Base-by-base conservation (phyloP, 2,329 filamentous ascomycete species). In the Neonectria magnoliae region DNA sequence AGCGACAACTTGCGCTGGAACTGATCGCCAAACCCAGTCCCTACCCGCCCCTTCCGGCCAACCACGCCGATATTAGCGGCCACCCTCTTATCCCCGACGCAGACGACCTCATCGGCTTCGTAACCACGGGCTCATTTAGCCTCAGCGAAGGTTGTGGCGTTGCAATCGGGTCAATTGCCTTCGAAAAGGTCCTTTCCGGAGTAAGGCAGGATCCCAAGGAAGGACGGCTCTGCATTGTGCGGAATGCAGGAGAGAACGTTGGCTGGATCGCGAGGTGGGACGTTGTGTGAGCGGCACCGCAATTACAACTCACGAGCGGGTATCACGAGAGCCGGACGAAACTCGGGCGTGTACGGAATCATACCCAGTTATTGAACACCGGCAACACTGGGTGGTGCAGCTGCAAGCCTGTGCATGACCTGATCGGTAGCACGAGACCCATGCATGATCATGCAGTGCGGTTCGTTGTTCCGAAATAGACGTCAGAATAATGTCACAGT, bases 111-210 rank as follows among this genome's bases (percentile, higher is more conserved):
- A 87, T 98, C 55, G 96, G 96, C 0, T 99, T 97, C 76, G 90
- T 98, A 25, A 98, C 94, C 2, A 91, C 91, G 1, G 96, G 95
- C 0, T 91, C 92, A 55, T 97, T 91, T 76, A 94, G 91, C 73
- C 85, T 98, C 2, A 87, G 88, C 2, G 88, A 91, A 68, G 96
- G 95, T 0, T 87, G 85, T 69, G 92, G 91, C 1, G 89, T 89
- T 16, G 95, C 90, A 0, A 84, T 98, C 64, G 96, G 92, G 0
- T 90, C 87, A 54, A 75, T 98, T 27, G 82, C 88, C 14, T 81
- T 90, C 1, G 82, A 82, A 5, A 90, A 84, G 76, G 84, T 92
- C 1, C 63, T 86, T 4, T 79, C 60, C 0, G 76, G 71, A 3
- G 52, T 80, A 22, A 75, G 67, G 48, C 71, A 68, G n/a, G 67